Base-by-base conservation (phyloP, 306 rosid genomes). In the Benincasa hispida region DNA sequence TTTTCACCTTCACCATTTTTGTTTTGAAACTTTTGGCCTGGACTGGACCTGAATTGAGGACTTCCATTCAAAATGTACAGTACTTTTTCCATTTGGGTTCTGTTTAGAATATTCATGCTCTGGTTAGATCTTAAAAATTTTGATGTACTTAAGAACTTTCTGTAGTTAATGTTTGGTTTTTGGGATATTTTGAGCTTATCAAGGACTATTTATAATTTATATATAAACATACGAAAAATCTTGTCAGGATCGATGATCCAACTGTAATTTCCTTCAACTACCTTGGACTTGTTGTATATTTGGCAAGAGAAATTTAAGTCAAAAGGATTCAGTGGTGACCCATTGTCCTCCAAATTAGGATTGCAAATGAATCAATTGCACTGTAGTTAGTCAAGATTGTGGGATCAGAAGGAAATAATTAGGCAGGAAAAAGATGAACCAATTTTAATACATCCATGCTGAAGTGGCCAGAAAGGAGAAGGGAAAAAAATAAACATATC, bases 401-500 rank as follows among this genome's bases (percentile, higher is more conserved):
- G 61, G 76, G 76, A 50, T 72, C 76, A 27, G 15, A 72, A 37
- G 45, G 76, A 72, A 72, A 72, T 50, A 11, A 72, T 72, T 72
- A 51, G 41, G 76, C 59, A 50, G 22, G 82, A 30, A 18, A 79
- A 86, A 82, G 76, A 61, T 51, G 5, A 72, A 48, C 41, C 10
- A 21, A 69, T 69, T 69, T 69, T 65, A 65, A 65, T 41, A 27
- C 8, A 69, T 41, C 57, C 75, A 45, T 45, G 56, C 56, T 42
- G 45, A 18, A 66, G 51, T 37, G 51, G 51, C 73, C 51, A 66
- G 51, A 63, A 63, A 74, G 53, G 41, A 24, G 35, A 53, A 73
- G 74, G 73, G 53, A 72, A 15, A 27, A 75, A 77, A 50, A 62
- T 74, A 81, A 82, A 79, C 87, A 87, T 89, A 87, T 88, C 88